These are phyloP conservation scores for Calonectria ilicicola DNA, from an alignment of 2,329 filamentous ascomycete species.

Conservation along the genomic window DNA sequence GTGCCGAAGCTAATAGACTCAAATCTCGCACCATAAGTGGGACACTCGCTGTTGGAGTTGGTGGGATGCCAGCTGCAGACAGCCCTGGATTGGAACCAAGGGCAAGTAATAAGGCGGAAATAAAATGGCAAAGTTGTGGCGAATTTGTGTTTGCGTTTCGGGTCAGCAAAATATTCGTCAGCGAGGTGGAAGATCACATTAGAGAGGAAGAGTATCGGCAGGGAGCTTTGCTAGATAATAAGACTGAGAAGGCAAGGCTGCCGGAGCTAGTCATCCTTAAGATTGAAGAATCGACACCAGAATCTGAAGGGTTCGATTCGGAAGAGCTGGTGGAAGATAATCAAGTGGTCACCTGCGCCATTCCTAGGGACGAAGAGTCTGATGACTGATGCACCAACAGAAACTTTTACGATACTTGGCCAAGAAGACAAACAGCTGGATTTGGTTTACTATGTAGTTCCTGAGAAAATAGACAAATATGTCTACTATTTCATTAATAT, in stretches of 20 bases:
- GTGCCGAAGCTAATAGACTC: conserved; percentile 1
- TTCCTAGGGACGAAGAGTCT: not conserved
- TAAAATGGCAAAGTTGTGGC: conserved; percentile 15
- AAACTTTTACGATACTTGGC: no score
- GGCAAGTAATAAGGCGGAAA: not conserved
- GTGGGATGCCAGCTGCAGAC: not conserved
- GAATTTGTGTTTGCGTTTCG: conserved; percentile 30
- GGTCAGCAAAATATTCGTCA: conserved; percentile 3
- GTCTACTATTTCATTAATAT: not conserved
- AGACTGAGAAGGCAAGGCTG: not conserved
- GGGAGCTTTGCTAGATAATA: conserved; percentile 3
- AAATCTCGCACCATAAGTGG: not conserved
- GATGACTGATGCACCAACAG: not conserved
- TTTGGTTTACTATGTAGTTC: no score
- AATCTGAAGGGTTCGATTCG: conserved; percentile 9
- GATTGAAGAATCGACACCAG: not conserved
- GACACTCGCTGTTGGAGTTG: not conserved
- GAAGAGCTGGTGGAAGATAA: conserved; percentile 18
- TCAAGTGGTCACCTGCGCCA: not conserved
- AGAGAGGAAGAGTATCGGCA: not conserved
- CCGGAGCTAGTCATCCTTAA: not conserved
- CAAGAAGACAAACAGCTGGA: not conserved
- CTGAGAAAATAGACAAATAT: no score
- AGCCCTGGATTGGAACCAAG: not conserved
- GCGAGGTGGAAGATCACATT: not conserved